Percentiles rank a stretch among this genome's conserved stretches.
phyloP scores from a whole-genome alignment of 2,329 filamentous ascomycete genomes.

The Alternaria sp. region DNA sequence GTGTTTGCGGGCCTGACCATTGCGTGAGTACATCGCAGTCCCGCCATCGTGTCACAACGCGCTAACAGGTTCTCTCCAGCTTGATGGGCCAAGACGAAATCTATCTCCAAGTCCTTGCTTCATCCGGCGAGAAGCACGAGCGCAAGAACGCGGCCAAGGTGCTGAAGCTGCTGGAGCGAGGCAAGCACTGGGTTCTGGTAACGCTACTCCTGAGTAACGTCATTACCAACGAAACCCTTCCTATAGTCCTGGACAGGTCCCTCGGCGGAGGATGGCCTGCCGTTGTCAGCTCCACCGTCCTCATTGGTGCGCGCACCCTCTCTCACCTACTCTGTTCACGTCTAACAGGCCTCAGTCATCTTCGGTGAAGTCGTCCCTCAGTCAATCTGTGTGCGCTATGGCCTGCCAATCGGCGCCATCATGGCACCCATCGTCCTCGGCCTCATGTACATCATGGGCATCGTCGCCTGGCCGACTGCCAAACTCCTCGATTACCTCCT shows the following conservation, averaged over 20 bases:
- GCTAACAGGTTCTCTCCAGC: conserved; percentile 44
- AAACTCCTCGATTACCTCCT: conserved; percentile 93
- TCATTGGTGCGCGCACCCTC: conserved; percentile 73
- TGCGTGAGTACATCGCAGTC: conserved; percentile 61
- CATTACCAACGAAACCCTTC: conserved; percentile 91
- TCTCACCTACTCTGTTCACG: background rate
- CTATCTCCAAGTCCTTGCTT: conserved; percentile 92
- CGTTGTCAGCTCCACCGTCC: conserved; percentile 86
- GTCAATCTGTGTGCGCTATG: conserved; percentile 94
- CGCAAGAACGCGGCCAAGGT: conserved; percentile 84
- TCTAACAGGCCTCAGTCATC: conserved; percentile 69
- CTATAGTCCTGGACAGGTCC: conserved; percentile 92
- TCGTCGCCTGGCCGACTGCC: conserved; percentile 91
- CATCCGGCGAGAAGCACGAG: conserved; percentile 83
- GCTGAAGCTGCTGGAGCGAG: conserved; percentile 77
- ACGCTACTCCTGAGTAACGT: conserved; percentile 94
- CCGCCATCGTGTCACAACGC: conserved; percentile 4
- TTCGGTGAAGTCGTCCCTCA: conserved; percentile 97
- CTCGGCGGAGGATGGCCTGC: conserved; percentile 94
- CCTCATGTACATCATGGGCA: conserved; percentile 91
- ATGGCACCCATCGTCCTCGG: conserved; percentile 86
- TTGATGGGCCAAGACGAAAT: conserved; percentile 86
- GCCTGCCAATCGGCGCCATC: conserved; percentile 90
- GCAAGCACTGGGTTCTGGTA: conserved; percentile 98
- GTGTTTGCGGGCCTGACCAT: conserved; percentile 95